These are phyloP conservation scores for Triglochin maritima DNA, from an alignment of 106 monocot species.

Conservation along the genomic window DNA sequence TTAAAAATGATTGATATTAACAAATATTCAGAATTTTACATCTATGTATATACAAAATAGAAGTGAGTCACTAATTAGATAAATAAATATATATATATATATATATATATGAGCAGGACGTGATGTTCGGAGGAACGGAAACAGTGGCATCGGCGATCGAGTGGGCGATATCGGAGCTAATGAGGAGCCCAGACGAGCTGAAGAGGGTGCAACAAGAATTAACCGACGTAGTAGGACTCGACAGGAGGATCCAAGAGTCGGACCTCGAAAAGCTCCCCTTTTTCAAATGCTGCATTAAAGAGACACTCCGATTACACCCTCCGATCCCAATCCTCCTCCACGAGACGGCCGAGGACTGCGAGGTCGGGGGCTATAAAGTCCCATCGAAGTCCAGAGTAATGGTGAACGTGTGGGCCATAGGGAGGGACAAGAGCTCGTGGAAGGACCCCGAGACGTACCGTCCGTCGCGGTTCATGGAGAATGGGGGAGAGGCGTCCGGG, in stretches of 20 bases:
- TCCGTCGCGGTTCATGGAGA: slow-evolving; percentile 34
- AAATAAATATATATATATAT: no score
- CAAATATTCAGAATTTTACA: no score
- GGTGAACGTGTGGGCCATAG: slow-evolving; percentile 64
- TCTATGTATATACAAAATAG: no score
- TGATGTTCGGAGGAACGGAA: slow-evolving; percentile 84
- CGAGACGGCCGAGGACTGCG: slow-evolving; percentile 45
- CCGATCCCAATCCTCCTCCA: slow-evolving; percentile 75
- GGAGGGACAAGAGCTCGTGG: slow-evolving; percentile 43
- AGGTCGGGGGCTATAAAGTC: slow-evolving; percentile 41
- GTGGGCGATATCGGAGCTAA: slow-evolving; percentile 76
- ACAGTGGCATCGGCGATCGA: slow-evolving; percentile 71
- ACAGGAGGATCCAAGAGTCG: slow-evolving; percentile 44
- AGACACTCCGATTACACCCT: slow-evolving; percentile 84
- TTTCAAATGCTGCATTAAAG: slow-evolving; percentile 53
- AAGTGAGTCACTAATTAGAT: no score
- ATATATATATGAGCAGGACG: slow-evolving; percentile 29
- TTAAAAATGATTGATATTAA: no score
- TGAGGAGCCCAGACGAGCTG: slow-evolving; percentile 42
- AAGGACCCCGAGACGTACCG: slow-evolving; percentile 40
- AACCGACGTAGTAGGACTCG: slow-evolving; percentile 28
- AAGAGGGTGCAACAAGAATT: slow-evolving; percentile 45
- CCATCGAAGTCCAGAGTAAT: slow-evolving; percentile 40
- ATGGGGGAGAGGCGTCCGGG: slow-evolving; percentile 15
- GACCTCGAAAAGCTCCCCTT: slow-evolving; percentile 65